Evolutionary conservation across 2,329 filamentous ascomycete species (phyloP), one percentile per base, ranked within the genome.

Genomic region (Talaromyces pinophilus): DNA sequence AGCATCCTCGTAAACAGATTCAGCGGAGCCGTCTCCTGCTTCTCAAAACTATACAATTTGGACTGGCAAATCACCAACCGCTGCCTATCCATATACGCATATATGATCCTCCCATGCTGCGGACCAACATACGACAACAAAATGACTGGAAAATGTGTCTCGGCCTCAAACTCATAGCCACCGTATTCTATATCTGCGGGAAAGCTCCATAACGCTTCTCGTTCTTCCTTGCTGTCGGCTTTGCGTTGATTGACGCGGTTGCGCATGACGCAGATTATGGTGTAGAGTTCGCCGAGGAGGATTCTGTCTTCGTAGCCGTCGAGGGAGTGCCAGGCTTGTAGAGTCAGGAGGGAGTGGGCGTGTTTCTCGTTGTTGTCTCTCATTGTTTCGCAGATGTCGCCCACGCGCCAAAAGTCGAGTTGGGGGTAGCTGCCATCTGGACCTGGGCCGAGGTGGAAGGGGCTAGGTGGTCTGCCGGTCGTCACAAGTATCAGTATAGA

Each of bases 81-180:
- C 10, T 48, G 19, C 22, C 64, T 59, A 19, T 59, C 54, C 54
- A 35, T 40, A 35, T 59, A 40, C 8, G 54, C 54, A 33, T 59
- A 59, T 19, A 59, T 28, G 10, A 59, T 35, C 35, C 54, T 35
- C 35, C 54, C 54, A 13, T 59, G 54, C 19, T 59, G 54, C 30
- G 54, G 54, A 0, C 54, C 28, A 33, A 59, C 54, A 7, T 59
- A 59, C 35, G 54, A 59, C 35, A 33, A 59, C 17, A 40, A 59
- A 25, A 48, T 5, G 19, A 48, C 54, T 11, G 54, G 54, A 28
- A 59, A 59, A 19, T 59, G 54, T 15, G 5, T 40, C 54, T 59
- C 54, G 3, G 17, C 8, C 35, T 33, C 30, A 59, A 59, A 59
- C 54, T 59, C 25, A 8, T 15, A 40, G 17, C 35, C 28, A 3